Evolutionary conservation across 164 flowering plant species (phyloP).

Genomic region (Vitis cinerea): DNA sequence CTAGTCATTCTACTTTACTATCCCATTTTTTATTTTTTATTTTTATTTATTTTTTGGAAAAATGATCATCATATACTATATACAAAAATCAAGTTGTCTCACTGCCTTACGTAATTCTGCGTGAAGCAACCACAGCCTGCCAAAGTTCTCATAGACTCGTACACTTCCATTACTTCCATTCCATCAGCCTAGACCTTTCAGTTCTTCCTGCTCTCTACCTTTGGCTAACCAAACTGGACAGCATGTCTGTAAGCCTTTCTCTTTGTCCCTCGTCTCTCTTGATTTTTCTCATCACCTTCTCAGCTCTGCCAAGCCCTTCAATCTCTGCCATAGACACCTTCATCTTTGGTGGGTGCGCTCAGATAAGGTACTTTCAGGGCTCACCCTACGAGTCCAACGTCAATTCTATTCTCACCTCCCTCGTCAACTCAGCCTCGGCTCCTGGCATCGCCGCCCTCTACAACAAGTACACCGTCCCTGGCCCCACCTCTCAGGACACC

Average conservation of each 20-base stretch:
- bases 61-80: too few species aligned
- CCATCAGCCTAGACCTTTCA: neutral
- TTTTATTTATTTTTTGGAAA: too few species aligned
- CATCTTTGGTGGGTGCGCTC: constrained; percentile 63
- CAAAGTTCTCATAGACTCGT: too few species aligned
- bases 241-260: constrained; percentile 6
- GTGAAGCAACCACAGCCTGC: too few species aligned
- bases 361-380: constrained; percentile 33
- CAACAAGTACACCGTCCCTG: constrained; percentile 51
- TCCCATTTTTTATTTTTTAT: too few species aligned
- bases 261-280: neutral
- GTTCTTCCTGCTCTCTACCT: neutral
- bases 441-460: constrained; percentile 18
- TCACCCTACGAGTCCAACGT: constrained; percentile 44
- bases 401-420: constrained; percentile 55
- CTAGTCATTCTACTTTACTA: too few species aligned
- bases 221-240: neutral
- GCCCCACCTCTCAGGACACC: constrained; percentile 17
- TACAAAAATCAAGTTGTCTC: too few species aligned
- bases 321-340: constrained; percentile 36
- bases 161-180: neutral
- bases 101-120: too few species aligned
- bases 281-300: constrained; percentile 6
- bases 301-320: constrained; percentile 14
- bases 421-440: constrained; percentile 49